Percentiles rank a stretch among this genome's conserved stretches.
Evolutionary conservation across 2,329 filamentous ascomycete species (phyloP).

Genomic region (Fusarium concolor): DNA sequence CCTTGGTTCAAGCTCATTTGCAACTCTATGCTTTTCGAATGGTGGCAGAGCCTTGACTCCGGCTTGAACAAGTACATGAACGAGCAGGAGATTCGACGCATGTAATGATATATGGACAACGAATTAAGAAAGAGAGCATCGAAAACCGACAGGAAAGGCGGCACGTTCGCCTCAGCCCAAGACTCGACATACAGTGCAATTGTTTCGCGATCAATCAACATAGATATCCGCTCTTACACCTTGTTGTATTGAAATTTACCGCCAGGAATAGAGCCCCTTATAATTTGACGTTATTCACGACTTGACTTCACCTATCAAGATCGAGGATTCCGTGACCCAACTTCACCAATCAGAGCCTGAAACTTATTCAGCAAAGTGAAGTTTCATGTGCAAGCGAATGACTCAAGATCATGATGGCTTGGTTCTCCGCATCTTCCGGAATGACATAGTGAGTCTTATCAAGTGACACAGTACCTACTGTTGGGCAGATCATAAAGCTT

Average conservation of each 20-base stretch:
- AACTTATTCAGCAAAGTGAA: neutral
- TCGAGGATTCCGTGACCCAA: neutral
- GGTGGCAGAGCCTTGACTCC: slow-evolving; percentile 89
- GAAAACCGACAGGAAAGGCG: slow-evolving; percentile 9
- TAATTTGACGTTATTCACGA: slow-evolving; percentile 39
- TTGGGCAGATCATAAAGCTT: slow-evolving; percentile 3
- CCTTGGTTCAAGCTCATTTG: slow-evolving; percentile 99
- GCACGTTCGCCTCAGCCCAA: slow-evolving; percentile 2
- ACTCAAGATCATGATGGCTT: neutral
- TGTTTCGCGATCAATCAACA: slow-evolving; percentile 39
- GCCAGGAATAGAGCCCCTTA: slow-evolving; percentile 26
- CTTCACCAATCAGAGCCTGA: neutral
- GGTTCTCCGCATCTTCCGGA: slow-evolving; percentile 13
- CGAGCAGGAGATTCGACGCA: slow-evolving; percentile 88
- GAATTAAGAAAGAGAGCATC: slow-evolving; percentile 8
- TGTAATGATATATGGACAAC: slow-evolving; percentile 58
- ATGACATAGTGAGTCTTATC: slow-evolving; percentile 1
- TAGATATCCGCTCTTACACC: slow-evolving; percentile 46
- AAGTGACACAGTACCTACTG: slow-evolving; percentile 28
- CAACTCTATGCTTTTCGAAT: slow-evolving; percentile 96
- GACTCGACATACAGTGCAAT: slow-evolving; percentile 23
- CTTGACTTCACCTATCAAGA: neutral
- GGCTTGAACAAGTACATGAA: slow-evolving; percentile 87
- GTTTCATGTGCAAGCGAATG: neutral
- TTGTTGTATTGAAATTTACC: slow-evolving; percentile 2